Base-by-base conservation (phyloP, 768 basidiomycete species). In the Tubosaeta sp. region DNA sequence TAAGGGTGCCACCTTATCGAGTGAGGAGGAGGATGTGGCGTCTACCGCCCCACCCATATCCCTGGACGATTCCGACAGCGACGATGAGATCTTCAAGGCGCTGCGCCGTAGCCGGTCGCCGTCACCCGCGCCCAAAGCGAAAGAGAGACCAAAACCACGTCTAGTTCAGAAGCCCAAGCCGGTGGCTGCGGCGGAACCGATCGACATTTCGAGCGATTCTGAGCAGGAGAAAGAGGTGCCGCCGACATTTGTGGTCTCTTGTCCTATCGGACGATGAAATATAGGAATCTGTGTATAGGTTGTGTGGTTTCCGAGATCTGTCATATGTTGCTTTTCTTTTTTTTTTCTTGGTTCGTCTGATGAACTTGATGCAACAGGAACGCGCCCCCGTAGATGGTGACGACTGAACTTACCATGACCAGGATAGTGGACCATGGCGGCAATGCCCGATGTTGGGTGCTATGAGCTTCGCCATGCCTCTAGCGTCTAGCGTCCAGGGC, bases 1-100 rank as follows among this genome's bases (percentile, higher is more conserved):
- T 6, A 76, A 42, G 68, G 79, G 58, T 74, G 76, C 59, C 71
- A 79, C 63, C 63, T 75, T 46, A 66, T 75, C 69, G 73, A 68
- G 76, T 24, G 42, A 40, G 31, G 57, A 75, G 59, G 66, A 65
- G 25, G 66, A 47, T 40, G 57, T 34, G 54, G 52, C 13, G 61
- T 51, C 13, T 21, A 59, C 51, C 46, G 39, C 41, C 24, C 5
- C 10, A 13, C 55, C 47, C 34, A 49, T 61, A n/a, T 59, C 54
- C 3, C 52, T 55, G 30, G 59, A 58, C 30, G 61, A 59, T 44
- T 51, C 54, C 9, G 54, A 57, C 24, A 65, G 60, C 13, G 63
- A 68, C n/a, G 65, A 65, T 30, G 60, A 62, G 19, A 53, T 68
- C 51, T 12, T 55, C 25, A 50, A 31, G 47, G 32, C 47, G 3